Percentiles rank a stretch among this genome's conserved stretches.
Conservation (phyloP, 495 filamentous ascomycete species). For the Poronia punctata region DNA sequence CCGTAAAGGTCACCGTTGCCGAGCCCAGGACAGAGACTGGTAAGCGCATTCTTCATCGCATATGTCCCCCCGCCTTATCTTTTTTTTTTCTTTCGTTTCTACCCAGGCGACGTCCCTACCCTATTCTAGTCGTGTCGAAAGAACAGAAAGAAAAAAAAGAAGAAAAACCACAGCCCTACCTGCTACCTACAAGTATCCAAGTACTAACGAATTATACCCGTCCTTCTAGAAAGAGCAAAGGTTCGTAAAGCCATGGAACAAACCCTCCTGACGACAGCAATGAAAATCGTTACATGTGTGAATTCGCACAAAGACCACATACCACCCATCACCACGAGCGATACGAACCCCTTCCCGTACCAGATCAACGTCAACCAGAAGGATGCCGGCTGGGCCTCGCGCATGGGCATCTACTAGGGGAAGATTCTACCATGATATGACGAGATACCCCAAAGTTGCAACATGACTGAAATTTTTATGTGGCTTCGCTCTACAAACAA, state of each 20-base stretch:
- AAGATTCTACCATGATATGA: not conserved
- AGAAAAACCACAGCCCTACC: not conserved
- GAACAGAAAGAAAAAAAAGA: too few species aligned
- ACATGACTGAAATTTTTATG: not conserved
- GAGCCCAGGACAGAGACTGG: conserved; percentile 83
- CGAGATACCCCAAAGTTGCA: not conserved
- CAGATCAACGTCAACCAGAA: conserved; percentile 80
- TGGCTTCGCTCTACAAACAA: not conserved
- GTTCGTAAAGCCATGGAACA: conserved; percentile 82
- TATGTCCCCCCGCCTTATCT: not conserved
- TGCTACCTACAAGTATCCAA: not conserved
- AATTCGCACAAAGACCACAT: conserved; percentile 93
- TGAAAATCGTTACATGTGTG: conserved; percentile 80
- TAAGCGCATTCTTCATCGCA: conserved; percentile 34
- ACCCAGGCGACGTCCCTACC: not conserved
- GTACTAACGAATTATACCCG: conserved; percentile 8
- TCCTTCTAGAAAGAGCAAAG: conserved; percentile 64
- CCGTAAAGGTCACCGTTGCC: conserved; percentile 81
- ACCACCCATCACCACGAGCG: conserved; percentile 89
- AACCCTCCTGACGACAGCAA: conserved; percentile 72
- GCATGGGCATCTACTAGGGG: conserved; percentile 67
- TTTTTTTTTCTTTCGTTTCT: not conserved
- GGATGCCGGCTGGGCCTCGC: conserved; percentile 66
- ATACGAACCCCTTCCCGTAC: conserved; percentile 92
- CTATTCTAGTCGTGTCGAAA: not conserved